Base-by-base conservation (phyloP, 805 yeast genomes). In the Starmerella riodocensis region DNA sequence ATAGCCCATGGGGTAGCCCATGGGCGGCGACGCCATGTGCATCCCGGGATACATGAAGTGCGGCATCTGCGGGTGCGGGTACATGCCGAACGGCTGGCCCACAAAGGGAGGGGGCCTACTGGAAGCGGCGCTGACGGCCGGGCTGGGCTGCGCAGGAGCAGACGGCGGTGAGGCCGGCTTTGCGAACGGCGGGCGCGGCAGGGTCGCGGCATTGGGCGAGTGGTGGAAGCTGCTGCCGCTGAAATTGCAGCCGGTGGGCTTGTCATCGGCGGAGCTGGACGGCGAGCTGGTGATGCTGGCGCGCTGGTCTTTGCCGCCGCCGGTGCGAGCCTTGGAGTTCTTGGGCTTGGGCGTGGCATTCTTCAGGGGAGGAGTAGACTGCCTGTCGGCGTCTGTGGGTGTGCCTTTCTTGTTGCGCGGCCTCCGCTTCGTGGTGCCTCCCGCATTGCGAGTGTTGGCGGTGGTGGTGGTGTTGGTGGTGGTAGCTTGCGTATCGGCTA, bases 151-250 rank as follows among this genome's bases (percentile, higher is more conserved):
- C n/a, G 14, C 17, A 37, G 24, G 36, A 6, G 8, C 13, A 18
- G 7, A 36, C 20, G 17, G 34, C 24, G 39, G 40, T 22, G 45
- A 41, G 23, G 33, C 14, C 4, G 32, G 23, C 19, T 29, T 34
- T 13, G 35, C 29, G 39, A 49, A 49, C 13, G 48, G 42, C 4
- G 77, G 54, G 8, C 48, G 43, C 8, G 54, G 55, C 17, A 53
- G 40, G 21, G 50, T 32, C 17, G 48, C 41, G 4, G 54, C 52
- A 14, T 43, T 52, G n/a, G 56, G 56, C n/a, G 53, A 48, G 12
- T 42, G 34, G 32, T 51, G 45, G 48, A 52, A 52, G 17, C 45
- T 44, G 39, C 50, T 45, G 11, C 56, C 56, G 31, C 48, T 40
- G 37, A 33, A 46, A 27, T 39, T 41, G 21, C 23, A 38, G 21